Base-by-base conservation (phyloP, 2,329 filamentous ascomycete species). In the Aspergillus ochraceoroseus region DNA sequence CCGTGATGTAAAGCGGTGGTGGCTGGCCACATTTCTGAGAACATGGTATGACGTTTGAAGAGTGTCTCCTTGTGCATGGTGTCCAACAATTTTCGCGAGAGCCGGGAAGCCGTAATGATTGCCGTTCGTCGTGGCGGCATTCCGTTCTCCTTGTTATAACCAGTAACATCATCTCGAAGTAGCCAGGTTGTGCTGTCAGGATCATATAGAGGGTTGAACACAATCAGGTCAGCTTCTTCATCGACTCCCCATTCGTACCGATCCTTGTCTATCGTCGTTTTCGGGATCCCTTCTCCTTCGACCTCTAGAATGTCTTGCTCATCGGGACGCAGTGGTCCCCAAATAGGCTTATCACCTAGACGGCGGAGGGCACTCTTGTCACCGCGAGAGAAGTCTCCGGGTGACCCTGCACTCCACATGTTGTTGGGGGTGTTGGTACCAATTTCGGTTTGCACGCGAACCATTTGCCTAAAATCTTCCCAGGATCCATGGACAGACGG, bases 11-110 rank as follows among this genome's bases (percentile, higher is more conserved):
- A 74, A 1, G 89, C 86, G 1, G 86, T 81, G 0, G 85, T 92
- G 1, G 83, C 83, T 0, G 89, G 87, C 87, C 87, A 95, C 89
- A 95, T 95, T 65, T 96, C 90, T 0, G 88, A 86, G 62, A 94
- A 94, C 70, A 92, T 94, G 49, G 86, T 85, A 64, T 94, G 85
- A 54, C 88, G 89, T 58, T 83, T 82, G 55, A 86, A 77, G 19
- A 82, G 80, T 3, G 89, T 95, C 70, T 95, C 88, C 40, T 80
- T 77, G 70, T 96, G 90, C 90, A 96, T 96, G 12, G 83, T 83
- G 46, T 81, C 71, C 9, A 96, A 74, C 32, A 95, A 78, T 32
- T 80, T 80, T 33, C 82, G 80, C 8, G 85, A 92, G 68, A 96
- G 83, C 38, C 90, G 80, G 1, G 84, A 84, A 0, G 88, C 83